A percentile compares a stretch with the other conserved stretches of the same genome.
phyloP scores from a whole-genome alignment of 768 basidiomycete genomes.

The Mrakia frigida region DNA sequence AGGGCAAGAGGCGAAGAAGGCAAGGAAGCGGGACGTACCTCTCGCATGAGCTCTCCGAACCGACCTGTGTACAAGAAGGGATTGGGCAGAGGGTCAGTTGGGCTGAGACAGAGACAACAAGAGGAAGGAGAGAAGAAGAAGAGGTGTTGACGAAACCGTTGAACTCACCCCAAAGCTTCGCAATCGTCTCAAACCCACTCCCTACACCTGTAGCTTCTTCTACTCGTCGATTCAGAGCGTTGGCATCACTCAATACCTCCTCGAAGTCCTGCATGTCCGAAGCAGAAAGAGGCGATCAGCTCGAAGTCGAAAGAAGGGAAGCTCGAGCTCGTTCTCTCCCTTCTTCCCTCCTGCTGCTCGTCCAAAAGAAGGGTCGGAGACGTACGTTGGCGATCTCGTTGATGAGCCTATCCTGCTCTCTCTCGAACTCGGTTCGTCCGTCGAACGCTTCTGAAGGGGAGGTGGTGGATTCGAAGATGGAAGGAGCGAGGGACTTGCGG shows the following conservation, averaged over 20 bases:
- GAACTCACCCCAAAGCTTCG: constrained; percentile 75
- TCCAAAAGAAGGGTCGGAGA: not conserved
- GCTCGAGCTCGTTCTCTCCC: not conserved
- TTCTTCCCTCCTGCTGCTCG: not conserved
- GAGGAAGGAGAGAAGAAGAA: not conserved
- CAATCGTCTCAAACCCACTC: constrained; percentile 82
- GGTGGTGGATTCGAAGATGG: constrained; percentile 22
- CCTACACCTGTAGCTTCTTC: constrained; percentile 92
- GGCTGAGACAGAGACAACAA: not conserved
- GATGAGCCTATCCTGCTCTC: constrained; percentile 68
- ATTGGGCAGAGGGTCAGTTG: not conserved
- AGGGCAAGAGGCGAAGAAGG: too few relatives aligned
- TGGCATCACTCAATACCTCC: constrained; percentile 74
- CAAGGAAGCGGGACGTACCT: not conserved
- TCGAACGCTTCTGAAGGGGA: constrained; percentile 36
- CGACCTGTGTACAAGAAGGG: not conserved
- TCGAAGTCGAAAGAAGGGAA: not conserved
- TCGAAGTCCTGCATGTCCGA: constrained; percentile 65
- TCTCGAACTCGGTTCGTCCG: constrained; percentile 62
- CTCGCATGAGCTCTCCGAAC: constrained; percentile 25
- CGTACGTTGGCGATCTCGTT: constrained; percentile 67
- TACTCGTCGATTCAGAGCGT: constrained; percentile 79
- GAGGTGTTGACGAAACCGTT: constrained; percentile 44
- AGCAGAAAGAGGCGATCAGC: not conserved
- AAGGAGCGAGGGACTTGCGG: constrained; percentile 29